phyloP scores from a whole-genome alignment of 2,329 filamentous ascomycete species.

The Pseudocercospora fijiensis region DNA sequence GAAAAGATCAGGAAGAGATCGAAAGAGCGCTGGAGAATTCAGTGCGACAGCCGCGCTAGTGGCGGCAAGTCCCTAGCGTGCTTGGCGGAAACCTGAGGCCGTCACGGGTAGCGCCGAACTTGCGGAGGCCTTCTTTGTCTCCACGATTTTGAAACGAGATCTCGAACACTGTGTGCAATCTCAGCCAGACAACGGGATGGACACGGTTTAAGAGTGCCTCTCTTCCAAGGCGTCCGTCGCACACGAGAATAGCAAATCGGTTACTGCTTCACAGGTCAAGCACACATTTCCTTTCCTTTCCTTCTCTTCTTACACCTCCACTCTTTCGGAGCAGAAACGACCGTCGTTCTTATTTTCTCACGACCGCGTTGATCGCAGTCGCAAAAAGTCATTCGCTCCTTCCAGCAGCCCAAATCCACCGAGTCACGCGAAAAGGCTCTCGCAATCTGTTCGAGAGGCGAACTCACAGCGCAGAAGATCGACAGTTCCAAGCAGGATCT shows the following conservation, averaged over 20 bases:
- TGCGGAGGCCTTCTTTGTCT: background rate
- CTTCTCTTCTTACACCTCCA: background rate
- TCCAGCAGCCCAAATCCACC: background rate
- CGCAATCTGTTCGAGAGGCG: background rate
- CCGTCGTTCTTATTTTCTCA: background rate
- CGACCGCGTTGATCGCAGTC: slow-evolving; percentile 11
- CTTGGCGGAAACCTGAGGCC: background rate
- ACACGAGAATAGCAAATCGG: slow-evolving; percentile 4
- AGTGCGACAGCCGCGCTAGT: background rate
- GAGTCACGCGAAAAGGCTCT: slow-evolving; percentile 1
- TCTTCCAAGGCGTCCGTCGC: background rate
- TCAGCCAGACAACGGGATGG: slow-evolving; percentile 10
- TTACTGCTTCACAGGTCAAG: background rate
- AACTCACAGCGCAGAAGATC: background rate
- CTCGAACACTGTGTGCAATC: background rate
- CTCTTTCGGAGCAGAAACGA: background rate
- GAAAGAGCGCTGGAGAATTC: slow-evolving; percentile 5
- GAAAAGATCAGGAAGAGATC: slow-evolving; percentile 23
- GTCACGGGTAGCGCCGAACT: too few relatives aligned
- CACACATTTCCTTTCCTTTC: background rate
- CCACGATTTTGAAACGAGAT: slow-evolving; percentile 11
- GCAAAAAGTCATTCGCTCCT: background rate
- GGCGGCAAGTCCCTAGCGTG: background rate
- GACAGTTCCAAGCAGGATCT: slow-evolving; percentile 16
- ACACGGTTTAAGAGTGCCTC: background rate